Conservation (phyloP, 495 filamentous ascomycete genomes). For the Extremus antarcticus region DNA sequence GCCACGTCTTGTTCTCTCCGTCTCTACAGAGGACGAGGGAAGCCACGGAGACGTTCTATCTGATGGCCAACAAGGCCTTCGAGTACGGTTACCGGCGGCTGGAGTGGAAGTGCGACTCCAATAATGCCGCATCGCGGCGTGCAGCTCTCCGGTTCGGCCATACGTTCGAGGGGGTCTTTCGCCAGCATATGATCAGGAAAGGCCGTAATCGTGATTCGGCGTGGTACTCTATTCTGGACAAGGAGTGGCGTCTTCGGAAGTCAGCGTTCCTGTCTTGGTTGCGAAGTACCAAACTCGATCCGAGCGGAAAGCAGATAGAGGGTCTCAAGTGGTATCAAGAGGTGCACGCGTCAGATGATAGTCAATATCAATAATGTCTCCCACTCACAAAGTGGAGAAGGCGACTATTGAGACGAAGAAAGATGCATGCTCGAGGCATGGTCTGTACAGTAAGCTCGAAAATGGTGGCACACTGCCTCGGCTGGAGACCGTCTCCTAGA, state of each 20-base stretch:
- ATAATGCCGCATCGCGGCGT: constrained; percentile 38
- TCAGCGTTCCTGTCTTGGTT: neutral
- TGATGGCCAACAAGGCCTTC: constrained; percentile 38
- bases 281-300: neutral
- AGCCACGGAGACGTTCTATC: constrained; percentile 43
- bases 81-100: constrained; percentile 41
- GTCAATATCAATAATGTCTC: no score
- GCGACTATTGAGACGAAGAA: neutral
- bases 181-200: constrained; percentile 47
- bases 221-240: constrained; percentile 43
- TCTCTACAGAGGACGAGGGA: constrained; percentile 38
- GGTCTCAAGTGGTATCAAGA: neutral
- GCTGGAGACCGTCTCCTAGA: no score
- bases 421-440: neutral
- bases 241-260: constrained; percentile 35
- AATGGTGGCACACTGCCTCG: neutral
- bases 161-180: constrained; percentile 42
- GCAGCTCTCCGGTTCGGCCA: constrained; percentile 46
- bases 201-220: constrained; percentile 45
- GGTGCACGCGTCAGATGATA: neutral
- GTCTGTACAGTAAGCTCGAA: neutral
- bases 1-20: constrained; percentile 38
- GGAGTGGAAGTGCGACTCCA: constrained; percentile 48
- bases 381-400: no score
- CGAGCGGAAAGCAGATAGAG: neutral